Evolutionary conservation across 2,329 filamentous ascomycete species (phyloP), one percentile per base, ranked within the genome.

Genomic region (Penicillium sp.): DNA sequence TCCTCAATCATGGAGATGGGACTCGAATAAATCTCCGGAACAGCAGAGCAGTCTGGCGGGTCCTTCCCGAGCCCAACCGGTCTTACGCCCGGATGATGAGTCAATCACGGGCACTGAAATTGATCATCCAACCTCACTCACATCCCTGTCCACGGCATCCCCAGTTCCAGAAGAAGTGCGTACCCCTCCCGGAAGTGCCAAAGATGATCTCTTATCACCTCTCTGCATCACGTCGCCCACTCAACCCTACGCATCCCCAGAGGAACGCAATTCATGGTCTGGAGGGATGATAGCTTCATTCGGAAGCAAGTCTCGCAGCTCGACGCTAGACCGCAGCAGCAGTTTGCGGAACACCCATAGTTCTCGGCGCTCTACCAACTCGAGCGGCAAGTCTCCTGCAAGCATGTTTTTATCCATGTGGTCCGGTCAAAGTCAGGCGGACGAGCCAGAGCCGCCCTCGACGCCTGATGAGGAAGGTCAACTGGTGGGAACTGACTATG

Each of bases 381-480:
- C 71, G 57, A 81, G 72, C 24, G 82, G 81, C 54, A 83, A 82
- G 68, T 86, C 84, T 6, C 84, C 83, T 1, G 84, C 84, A 13
- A 82, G 81, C 46, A 80, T 79, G 19, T 87, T 84, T 61, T 74
- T 87, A 24, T 82, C 82, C n/a, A 78, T 80, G 65, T 85, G 81
- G 75, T 78, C 74, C 50, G 74, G 66, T 55, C 68, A 51, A 33
- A 33, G 57, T 24, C 50, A 46, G 42, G 8, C 29, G 53, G 79
- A 67, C 52, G 77, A 74, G 56, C 69, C 68, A 65, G 77, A 74
- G 55, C 69, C 68, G 65, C 75, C 68, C 52, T 74, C 67, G 61
- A 79, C 86, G 57, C 85, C 85, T 13, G 87, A 89, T 66, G 84
- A 87, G 49, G 86, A 89, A 74, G 87, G 87, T 3, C 86, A 89